Base-by-base conservation (phyloP, 257 asterid species). In the Ballota nigra region DNA sequence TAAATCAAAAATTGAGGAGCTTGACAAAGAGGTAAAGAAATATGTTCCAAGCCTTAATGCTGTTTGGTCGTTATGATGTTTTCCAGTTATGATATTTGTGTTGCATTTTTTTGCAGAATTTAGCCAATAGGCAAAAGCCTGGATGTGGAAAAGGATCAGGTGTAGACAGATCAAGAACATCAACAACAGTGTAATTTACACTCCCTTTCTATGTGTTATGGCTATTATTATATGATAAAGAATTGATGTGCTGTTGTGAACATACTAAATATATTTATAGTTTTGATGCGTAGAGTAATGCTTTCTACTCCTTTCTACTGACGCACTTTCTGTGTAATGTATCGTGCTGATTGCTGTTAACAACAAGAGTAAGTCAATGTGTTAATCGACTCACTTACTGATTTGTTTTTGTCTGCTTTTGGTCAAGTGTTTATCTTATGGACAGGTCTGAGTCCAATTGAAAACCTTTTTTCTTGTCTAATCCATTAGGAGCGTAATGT, bases 121-220 rank as follows among this genome's bases (percentile, higher is more conserved):
- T 95, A 66, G 83, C 96, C 76, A 92, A 85, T 82, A 88, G 99
- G 81, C 91, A 95, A 77, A 92, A 83, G 78, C 94, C 98, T 62
- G 96, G 98, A 64, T 89, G 98, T 55, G 98, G 98, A 66, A 89
- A 89, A 81, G 99, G 99, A 69, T 89, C 99, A 36, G 98, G 96
- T 20, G 96, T 88, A 33, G 99, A 95, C 86, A 87, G 99, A 89
- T 89, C 99, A 68, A 83, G 99, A 87, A 84, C 96, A 70, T 88
- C 97, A 23, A 92, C 98, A 38, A 95, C 99, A 77, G 85, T 90
- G 99, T 95, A 95, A 82, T 69, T 62, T 75, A 33, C 38, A 34
- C 53, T 47, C 66, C 79, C 70, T 53, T 60, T 65, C 15, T 43
- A 16, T 51, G 12, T 58, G 18, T 68, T 67, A 62, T 71, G 49